A percentile compares a stretch with the other conserved stretches of the same genome.
These are phyloP conservation scores for Stramenopiles sp. DNA, from an alignment of 352 stramenopile species.

Conservation along the genomic window DNA sequence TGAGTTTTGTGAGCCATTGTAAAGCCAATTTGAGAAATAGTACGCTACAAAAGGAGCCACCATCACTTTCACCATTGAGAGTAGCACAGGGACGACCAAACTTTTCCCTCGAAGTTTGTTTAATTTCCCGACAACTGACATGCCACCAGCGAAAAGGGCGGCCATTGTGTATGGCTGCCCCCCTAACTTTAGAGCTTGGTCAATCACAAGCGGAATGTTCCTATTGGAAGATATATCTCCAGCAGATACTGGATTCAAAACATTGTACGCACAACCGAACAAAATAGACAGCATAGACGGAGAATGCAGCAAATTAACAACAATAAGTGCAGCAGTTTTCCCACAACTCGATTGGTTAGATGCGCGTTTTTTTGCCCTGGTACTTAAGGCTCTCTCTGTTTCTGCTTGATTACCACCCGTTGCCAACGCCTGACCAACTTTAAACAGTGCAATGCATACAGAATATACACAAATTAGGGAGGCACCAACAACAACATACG, in stretches of 20 bases:
- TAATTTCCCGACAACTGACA: slow-evolving; percentile 2
- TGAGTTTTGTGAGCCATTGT: background rate
- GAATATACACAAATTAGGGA: background rate
- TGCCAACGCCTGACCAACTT: background rate
- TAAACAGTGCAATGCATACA: background rate
- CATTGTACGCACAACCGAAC: background rate
- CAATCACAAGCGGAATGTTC: background rate
- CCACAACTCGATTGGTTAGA: background rate
- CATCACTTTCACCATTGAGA: background rate
- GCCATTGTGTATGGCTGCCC: background rate
- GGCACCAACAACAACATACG: background rate
- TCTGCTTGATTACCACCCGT: background rate
- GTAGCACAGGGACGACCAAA: background rate
- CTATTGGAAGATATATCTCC: background rate
- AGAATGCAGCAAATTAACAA: slow-evolving; percentile 1
- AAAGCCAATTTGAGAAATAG: slow-evolving; percentile 5
- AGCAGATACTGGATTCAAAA: background rate
- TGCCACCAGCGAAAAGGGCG: background rate
- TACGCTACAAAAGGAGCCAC: slow-evolving; percentile 2
- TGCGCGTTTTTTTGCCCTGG: background rate
- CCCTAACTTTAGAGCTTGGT: background rate
- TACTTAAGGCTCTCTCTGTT: background rate
- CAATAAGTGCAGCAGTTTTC: background rate
- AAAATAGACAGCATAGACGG: slow-evolving; percentile 4
- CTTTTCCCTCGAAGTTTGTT: slow-evolving; percentile 2